These are phyloP conservation scores for Colletotrichum sp. DNA, from an alignment of 2,329 filamentous ascomycete genomes.

Conservation along the genomic window DNA sequence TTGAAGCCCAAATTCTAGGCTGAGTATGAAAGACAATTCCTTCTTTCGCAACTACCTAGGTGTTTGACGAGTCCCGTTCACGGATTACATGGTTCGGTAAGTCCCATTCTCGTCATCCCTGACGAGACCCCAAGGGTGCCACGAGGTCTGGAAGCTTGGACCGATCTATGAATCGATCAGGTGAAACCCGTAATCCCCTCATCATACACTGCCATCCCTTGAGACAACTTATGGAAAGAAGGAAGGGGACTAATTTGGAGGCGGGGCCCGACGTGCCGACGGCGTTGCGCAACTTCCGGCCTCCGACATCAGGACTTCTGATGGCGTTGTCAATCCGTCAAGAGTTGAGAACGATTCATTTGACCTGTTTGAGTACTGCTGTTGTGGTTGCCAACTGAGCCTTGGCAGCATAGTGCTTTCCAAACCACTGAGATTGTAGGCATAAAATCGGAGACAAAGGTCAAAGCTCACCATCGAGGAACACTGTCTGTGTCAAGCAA, in stretches of 20 bases:
- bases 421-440: neutral
- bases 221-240: neutral
- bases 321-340: neutral
- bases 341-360: neutral
- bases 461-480: neutral
- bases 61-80: neutral
- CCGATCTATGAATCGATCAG: neutral
- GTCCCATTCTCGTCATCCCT: neutral
- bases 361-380: neutral
- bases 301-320: neutral
- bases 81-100: neutral
- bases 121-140: neutral
- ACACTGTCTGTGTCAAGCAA: neutral
- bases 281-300: neutral
- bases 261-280: neutral
- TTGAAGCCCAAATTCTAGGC: neutral
- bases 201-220: neutral
- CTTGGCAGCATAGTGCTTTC: neutral
- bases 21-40: neutral
- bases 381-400: neutral
- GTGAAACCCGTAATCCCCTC: neutral
- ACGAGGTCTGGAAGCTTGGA: neutral
- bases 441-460: neutral
- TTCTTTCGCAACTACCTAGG: neutral
- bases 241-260: neutral